Conservation (phyloP, 2,329 filamentous ascomycete genomes). For the Cladosporium cucumerinum region DNA sequence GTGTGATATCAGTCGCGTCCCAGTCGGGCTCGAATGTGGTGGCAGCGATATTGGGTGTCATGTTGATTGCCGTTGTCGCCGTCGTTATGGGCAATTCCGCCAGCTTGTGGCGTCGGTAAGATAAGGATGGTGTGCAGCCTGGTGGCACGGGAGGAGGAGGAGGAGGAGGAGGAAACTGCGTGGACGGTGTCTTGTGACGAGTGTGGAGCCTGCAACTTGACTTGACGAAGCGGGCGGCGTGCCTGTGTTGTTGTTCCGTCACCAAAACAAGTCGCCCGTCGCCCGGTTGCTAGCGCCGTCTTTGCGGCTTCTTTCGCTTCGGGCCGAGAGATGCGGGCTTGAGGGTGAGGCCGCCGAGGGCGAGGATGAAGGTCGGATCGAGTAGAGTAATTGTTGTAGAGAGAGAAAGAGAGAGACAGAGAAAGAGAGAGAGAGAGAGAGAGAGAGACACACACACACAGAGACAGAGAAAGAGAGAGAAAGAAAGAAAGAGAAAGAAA, state of each 20-base stretch:
- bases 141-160: background rate
- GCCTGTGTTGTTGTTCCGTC: background rate
- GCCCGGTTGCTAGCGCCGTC: background rate
- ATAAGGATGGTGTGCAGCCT: constrained; percentile 9
- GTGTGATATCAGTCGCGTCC: constrained; percentile 41
- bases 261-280: background rate
- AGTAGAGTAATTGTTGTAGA: background rate
- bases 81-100: background rate
- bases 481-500: no score
- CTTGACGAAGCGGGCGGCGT: background rate
- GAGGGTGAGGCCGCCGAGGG: no score
- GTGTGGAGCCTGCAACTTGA: background rate
- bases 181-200: constrained; percentile 10
- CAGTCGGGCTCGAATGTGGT: constrained; percentile 37
- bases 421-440: no score
- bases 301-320: background rate
- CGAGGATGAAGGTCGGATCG: background rate
- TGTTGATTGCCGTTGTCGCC: constrained; percentile 10
- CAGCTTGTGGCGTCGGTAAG: background rate
- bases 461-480: no score
- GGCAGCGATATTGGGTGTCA: constrained; percentile 2
- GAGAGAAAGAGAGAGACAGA: no score
- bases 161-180: background rate
- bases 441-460: no score
- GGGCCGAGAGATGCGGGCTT: background rate